phyloP scores from a whole-genome alignment of 129 eudicot species.

The Calendula officinalis region DNA sequence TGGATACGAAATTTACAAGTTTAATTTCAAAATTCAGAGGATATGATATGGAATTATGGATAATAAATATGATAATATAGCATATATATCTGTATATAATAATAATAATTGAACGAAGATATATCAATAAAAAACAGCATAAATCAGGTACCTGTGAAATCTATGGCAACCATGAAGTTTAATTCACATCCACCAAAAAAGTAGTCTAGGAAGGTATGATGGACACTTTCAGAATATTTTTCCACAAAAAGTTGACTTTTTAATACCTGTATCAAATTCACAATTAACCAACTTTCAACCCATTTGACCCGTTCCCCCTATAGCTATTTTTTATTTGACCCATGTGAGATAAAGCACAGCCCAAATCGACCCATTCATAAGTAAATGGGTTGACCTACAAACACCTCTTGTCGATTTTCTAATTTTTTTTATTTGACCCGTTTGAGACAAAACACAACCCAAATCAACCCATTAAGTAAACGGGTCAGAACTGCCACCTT shows the following conservation, averaged over 20 bases:
- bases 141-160: constrained; percentile 72
- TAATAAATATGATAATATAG: neutral
- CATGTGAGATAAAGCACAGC: neutral
- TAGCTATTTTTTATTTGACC: too few relatives aligned
- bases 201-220: constrained; percentile 89
- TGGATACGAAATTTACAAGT: constrained; percentile 32
- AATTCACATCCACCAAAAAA: constrained; percentile 80
- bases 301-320: too few relatives aligned
- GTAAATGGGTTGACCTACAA: neutral
- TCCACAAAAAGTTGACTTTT: constrained; percentile 86
- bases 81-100: neutral
- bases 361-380: too few relatives aligned
- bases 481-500: constrained; percentile 1
- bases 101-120: neutral
- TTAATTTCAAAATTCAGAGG: constrained; percentile 3
- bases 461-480: neutral
- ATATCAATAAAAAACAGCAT: neutral
- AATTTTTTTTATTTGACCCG: too few relatives aligned
- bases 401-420: too few relatives aligned
- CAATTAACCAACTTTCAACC: neutral
- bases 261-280: constrained; percentile 43
- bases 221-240: constrained; percentile 65
- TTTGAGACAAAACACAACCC: constrained; percentile 5
- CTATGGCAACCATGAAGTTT: constrained; percentile 96
- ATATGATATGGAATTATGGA: neutral